Conservation (phyloP, 257 asterid genomes). For the Ocimum tenuiflorum region DNA sequence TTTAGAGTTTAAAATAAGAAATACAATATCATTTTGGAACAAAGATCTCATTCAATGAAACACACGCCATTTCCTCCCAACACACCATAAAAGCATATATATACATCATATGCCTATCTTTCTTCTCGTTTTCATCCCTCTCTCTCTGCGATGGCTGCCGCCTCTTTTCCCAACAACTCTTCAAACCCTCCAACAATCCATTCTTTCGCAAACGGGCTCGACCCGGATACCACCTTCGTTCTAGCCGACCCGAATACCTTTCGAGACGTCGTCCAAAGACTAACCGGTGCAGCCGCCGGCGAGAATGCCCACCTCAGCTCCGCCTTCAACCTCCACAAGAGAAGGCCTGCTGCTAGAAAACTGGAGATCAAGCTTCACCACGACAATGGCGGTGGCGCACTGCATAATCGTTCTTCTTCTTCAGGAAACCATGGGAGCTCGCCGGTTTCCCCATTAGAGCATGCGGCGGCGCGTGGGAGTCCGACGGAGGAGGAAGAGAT, state of each 20-base stretch:
- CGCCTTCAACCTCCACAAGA: too few relatives aligned
- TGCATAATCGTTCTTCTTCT: constrained; percentile 18
- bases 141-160: constrained; percentile 21
- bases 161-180: constrained; percentile 14
- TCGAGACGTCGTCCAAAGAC: constrained; percentile 63
- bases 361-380: constrained; percentile 49
- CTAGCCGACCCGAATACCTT: constrained; percentile 69
- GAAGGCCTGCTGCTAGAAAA: constrained; percentile 47
- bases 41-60: not conserved
- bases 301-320: too few relatives aligned
- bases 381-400: not conserved
- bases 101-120: not conserved
- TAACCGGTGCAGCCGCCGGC: constrained; percentile 44
- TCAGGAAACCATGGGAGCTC: constrained; percentile 25
- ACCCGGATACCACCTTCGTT: constrained; percentile 56
- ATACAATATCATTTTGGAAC: not conserved
- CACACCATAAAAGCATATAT: constrained; percentile 18
- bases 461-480: constrained; percentile 33
- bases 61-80: too few relatives aligned
- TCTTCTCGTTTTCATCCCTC: not conserved
- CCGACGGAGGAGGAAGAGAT: constrained; percentile 54
- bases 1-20: too few relatives aligned
- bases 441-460: constrained; percentile 62
- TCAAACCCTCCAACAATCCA: constrained; percentile 7
- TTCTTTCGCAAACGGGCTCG: constrained; percentile 16